Percentiles rank a stretch among this genome's conserved stretches.
Evolutionary conservation across 1,284 basidiomycete genomes (phyloP).

Genomic region (Heterobasidion occidentale): DNA sequence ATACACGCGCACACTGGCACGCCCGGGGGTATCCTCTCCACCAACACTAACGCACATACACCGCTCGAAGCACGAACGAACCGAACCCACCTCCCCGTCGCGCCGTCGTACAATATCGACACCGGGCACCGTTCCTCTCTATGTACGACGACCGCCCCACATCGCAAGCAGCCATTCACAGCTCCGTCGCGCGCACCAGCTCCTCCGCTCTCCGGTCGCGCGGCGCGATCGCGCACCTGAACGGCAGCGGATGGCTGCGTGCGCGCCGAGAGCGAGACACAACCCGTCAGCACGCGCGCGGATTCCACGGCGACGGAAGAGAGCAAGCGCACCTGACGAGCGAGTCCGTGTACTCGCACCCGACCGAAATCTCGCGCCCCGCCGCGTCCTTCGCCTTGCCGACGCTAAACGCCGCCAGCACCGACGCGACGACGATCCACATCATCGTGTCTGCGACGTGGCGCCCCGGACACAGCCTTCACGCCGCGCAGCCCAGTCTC

Average conservation of each 20-base stretch:
- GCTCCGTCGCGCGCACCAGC: no score
- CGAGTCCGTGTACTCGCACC: background rate
- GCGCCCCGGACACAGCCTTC: slow-evolving; percentile 4
- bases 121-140: no score
- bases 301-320: background rate
- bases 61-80: no score
- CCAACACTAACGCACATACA: no score
- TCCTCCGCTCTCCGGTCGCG: background rate
- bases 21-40: no score
- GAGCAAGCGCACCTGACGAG: background rate
- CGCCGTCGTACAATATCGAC: no score
- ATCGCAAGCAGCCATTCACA: no score
- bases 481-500: no score
- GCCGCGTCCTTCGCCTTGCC: slow-evolving; percentile 1
- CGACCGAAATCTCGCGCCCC: slow-evolving; percentile 1
- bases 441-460: slow-evolving; percentile 1
- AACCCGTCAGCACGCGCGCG: background rate
- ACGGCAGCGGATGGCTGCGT: background rate
- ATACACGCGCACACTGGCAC: no score
- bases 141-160: no score
- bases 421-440: slow-evolving; percentile 1
- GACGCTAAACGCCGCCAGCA: slow-evolving; percentile 3
- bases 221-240: background rate
- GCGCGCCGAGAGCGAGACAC: background rate
- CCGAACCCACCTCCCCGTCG: no score